Conservation (phyloP, 2,329 filamentous ascomycete genomes). For the Clarireedia paspali region DNA sequence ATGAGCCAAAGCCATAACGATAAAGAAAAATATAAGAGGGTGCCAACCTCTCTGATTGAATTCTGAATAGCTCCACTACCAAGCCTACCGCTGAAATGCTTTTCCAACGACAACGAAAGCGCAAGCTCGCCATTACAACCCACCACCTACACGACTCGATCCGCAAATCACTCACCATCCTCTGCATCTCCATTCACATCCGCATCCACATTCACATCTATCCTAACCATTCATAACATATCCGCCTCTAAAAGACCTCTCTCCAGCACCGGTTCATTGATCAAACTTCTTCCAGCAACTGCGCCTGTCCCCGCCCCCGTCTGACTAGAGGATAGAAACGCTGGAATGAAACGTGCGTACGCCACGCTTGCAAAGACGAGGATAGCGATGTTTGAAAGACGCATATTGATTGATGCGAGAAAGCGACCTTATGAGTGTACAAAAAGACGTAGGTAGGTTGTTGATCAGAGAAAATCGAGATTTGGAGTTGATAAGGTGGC, state of each 20-base stretch:
- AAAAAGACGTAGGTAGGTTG: too few species aligned
- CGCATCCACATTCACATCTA: too few species aligned
- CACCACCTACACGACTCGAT: too few species aligned
- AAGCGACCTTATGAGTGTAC: neutral
- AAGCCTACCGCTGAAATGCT: too few species aligned
- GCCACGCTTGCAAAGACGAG: slow-evolving; percentile 6
- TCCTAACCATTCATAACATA: neutral
- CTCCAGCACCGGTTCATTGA: neutral
- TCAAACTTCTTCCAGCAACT: neutral
- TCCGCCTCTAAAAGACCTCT: neutral
- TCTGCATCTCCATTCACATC: too few species aligned
- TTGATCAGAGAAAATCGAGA: too few species aligned
- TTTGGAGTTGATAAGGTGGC: neutral
- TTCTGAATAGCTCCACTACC: too few species aligned
- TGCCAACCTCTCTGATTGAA: too few species aligned
- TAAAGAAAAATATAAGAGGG: too few species aligned
- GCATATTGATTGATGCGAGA: slow-evolving; percentile 6
- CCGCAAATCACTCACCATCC: neutral
- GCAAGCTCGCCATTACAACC: too few species aligned
- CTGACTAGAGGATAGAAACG: slow-evolving; percentile 2
- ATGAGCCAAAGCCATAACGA: too few species aligned
- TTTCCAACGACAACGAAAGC: too few species aligned
- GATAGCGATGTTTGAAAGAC: neutral
- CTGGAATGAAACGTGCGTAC: slow-evolving; percentile 12
- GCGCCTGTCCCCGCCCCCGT: neutral